phyloP scores from a whole-genome alignment of 371 early-diverging fungal species.

The Mycotypha africana region DNA sequence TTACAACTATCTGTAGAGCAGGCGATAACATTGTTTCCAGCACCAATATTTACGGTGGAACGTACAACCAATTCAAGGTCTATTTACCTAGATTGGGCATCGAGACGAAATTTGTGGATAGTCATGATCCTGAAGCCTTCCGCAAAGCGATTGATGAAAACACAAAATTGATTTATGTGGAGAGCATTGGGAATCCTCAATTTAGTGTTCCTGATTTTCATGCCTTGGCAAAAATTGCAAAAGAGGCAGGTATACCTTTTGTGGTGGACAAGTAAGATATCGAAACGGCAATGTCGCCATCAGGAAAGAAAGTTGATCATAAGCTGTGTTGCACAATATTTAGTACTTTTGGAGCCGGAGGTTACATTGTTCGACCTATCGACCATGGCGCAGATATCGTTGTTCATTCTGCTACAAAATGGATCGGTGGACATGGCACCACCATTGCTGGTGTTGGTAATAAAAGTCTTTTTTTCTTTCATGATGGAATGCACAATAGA shows the following conservation, averaged over 20 bases:
- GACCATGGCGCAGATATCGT: conserved; percentile 91
- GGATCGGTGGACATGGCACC: conserved; percentile 81
- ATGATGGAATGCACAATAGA: conserved; percentile 40
- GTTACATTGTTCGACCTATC: conserved; percentile 80
- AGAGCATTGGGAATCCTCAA: conserved; percentile 83
- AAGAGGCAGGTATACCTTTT: conserved; percentile 75
- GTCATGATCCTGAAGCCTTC: conserved; percentile 55
- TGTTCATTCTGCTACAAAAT: conserved; percentile 86
- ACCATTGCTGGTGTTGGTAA: conserved; percentile 82
- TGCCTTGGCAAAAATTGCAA: conserved; percentile 74
- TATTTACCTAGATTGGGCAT: conserved; percentile 78
- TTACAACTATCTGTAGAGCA: conserved; percentile 62
- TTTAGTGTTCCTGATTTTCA: conserved; percentile 79
- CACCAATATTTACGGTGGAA: conserved; percentile 77
- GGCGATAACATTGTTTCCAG: conserved; percentile 85
- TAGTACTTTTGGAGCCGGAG: conserved; percentile 91
- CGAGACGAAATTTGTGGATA: conserved; percentile 63
- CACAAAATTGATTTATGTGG: conserved; percentile 81
- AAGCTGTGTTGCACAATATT: no score
- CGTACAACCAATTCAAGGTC: conserved; percentile 86
- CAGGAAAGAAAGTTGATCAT: no score
- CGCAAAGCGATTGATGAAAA: conserved; percentile 65
- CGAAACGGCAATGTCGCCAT: no score
- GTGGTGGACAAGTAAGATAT: conserved; percentile 59
- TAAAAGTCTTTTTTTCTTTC: no score